phyloP scores from a whole-genome alignment of 345 rosid genomes.

The Cardamine resedifolia region DNA sequence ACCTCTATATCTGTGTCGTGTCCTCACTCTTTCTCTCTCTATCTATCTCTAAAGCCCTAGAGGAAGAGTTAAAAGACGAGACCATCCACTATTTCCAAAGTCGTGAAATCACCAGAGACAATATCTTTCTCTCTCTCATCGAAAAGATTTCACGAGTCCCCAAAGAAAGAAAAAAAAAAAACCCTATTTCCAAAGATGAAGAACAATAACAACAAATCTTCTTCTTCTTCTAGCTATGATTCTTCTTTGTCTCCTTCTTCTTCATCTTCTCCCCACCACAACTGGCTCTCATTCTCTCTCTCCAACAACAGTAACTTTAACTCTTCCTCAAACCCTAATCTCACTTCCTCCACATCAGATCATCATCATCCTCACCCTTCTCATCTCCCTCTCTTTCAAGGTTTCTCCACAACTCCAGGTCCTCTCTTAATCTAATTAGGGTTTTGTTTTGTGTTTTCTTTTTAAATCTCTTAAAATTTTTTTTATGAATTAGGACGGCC shows the following conservation, averaged over 20 bases:
- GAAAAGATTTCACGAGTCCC: constrained; percentile 39
- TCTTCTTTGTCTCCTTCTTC: constrained; percentile 45
- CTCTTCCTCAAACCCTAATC: constrained; percentile 36
- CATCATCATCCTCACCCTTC: constrained; percentile 36
- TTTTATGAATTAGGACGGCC: constrained; percentile 18
- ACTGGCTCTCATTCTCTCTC: constrained; percentile 62
- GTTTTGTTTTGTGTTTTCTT: constrained; percentile 9
- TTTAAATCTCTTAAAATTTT: too few relatives aligned
- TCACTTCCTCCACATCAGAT: constrained; percentile 26
- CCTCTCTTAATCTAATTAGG: not conserved
- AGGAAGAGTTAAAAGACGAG: constrained; percentile 24
- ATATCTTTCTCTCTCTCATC: constrained; percentile 1
- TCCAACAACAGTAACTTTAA: constrained; percentile 40
- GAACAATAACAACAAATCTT: constrained; percentile 46
- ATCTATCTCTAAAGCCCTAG: constrained; percentile 33
- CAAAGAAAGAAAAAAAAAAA: constrained; percentile 11
- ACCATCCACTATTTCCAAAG: constrained; percentile 55
- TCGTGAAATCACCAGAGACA: constrained; percentile 27
- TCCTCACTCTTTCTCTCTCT: constrained; percentile 29
- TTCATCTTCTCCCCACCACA: constrained; percentile 40
- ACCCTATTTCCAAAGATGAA: constrained; percentile 38
- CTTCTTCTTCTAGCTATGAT: constrained; percentile 38
- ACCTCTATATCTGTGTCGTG: constrained; percentile 69
- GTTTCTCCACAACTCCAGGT: constrained; percentile 51
- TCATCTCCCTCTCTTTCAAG: constrained; percentile 52